Evolutionary conservation across 495 filamentous ascomycete species (phyloP).

Genomic region (Xylaria nigripes): DNA sequence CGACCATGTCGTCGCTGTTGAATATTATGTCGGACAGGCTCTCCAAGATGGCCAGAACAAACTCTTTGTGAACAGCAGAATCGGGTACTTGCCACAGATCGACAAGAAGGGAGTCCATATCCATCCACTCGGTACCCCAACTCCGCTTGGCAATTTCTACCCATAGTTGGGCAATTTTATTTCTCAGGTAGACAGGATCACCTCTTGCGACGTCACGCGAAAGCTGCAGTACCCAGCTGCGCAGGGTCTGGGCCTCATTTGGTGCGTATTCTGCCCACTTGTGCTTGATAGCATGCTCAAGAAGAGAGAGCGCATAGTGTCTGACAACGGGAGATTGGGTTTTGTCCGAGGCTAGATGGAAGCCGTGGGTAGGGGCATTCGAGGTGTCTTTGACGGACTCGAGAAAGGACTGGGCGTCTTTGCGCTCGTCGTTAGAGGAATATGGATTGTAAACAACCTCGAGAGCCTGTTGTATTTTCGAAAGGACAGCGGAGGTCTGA

Average conservation of each 20-base stretch:
- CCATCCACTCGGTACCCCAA: conserved; percentile 85
- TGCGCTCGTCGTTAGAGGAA: conserved; percentile 74
- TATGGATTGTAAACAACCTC: conserved; percentile 75
- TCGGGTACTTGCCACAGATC: conserved; percentile 64
- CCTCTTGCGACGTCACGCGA: conserved; percentile 61
- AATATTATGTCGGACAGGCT: conserved; percentile 94
- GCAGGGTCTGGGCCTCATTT: conserved; percentile 56
- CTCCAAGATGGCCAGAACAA: conserved; percentile 79
- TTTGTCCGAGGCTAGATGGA: conserved; percentile 64
- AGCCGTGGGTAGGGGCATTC: conserved; percentile 79
- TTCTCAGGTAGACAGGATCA: conserved; percentile 78
- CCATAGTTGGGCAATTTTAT: conserved; percentile 95
- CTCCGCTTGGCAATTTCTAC: conserved; percentile 86
- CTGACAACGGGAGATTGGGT: conserved; percentile 71
- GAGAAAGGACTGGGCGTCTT: conserved; percentile 73
- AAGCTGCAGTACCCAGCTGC: conserved; percentile 66
- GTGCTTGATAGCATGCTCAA: conserved; percentile 82
- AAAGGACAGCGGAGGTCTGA: conserved; percentile 27
- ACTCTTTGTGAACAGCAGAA: conserved; percentile 61
- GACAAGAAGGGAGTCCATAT: conserved; percentile 83
- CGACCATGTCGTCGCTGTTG: conserved; percentile 76
- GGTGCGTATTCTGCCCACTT: conserved; percentile 62
- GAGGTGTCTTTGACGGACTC: conserved; percentile 70
- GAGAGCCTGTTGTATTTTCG: conserved; percentile 70
- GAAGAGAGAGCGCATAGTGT: conserved; percentile 83